A percentile compares a stretch with the other conserved stretches of the same genome.
Evolutionary conservation across 2,329 filamentous ascomycete species (phyloP).

Genomic region (Cladobotryum mycophilum): DNA sequence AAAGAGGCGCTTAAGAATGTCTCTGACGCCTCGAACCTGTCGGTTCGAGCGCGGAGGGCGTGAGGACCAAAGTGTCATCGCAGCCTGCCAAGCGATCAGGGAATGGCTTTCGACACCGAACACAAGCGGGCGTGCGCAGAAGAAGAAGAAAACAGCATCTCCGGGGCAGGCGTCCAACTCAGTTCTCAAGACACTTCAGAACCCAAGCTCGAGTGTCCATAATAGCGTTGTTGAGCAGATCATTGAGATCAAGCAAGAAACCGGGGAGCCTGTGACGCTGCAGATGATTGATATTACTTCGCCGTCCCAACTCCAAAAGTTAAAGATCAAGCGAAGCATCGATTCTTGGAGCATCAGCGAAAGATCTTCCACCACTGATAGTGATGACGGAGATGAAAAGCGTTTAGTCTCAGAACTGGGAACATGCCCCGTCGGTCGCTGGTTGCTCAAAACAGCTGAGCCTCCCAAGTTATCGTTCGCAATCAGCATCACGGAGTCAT

Average conservation of each 20-base stretch:
- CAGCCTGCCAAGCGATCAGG: neutral
- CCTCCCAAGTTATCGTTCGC: neutral
- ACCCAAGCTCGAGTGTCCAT: too few species aligned
- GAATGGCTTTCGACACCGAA: neutral
- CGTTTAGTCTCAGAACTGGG: neutral
- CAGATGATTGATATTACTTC: too few species aligned
- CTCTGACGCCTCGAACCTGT: too few species aligned
- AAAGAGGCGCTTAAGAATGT: too few species aligned
- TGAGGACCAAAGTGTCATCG: neutral
- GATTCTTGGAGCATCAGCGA: neutral
- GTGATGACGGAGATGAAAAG: neutral
- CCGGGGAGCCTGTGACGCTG: too few species aligned
- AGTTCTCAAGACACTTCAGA: too few species aligned
- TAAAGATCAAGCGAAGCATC: too few species aligned
- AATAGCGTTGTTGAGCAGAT: neutral
- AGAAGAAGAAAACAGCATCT: neutral
- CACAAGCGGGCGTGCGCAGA: neutral
- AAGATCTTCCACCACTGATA: neutral
- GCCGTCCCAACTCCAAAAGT: too few species aligned
- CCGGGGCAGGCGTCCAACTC: neutral
- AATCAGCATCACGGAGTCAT: neutral
- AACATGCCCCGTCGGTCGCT: neutral
- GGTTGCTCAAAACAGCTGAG: slow-evolving; percentile 1
- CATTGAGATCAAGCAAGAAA: neutral
- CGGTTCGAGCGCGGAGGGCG: neutral